phyloP scores from a whole-genome alignment of 768 basidiomycete species.

The Russula olivacea region DNA sequence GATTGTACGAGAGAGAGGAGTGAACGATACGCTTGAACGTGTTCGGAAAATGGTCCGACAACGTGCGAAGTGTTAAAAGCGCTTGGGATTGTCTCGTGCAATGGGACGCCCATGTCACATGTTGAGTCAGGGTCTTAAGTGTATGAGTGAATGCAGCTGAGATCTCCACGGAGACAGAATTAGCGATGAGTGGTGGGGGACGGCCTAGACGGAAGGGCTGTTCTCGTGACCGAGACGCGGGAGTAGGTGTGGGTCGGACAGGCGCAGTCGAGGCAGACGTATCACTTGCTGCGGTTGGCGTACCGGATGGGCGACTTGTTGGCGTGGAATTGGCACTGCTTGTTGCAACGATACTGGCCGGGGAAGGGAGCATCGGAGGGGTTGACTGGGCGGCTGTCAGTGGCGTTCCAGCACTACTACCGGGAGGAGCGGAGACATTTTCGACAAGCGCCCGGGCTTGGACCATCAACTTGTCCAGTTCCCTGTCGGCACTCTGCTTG shows the following conservation, averaged over 20 bases:
- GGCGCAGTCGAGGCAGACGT: conserved; percentile 23
- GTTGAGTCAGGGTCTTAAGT: conserved; percentile 39
- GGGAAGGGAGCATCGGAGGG: conserved; percentile 75
- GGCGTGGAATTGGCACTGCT: conserved; percentile 77
- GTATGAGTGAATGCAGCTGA: conserved; percentile 25
- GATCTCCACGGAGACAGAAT: conserved; percentile 26
- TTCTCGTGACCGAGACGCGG: conserved; percentile 28
- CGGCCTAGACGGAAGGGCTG: conserved; percentile 24
- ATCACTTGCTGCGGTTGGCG: conserved; percentile 40
- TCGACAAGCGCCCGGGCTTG: conserved; percentile 26
- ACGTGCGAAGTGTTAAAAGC: conserved; percentile 55
- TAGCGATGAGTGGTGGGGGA: conserved; percentile 25
- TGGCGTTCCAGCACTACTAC: conserved; percentile 21
- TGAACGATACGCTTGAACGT: conserved; percentile 71
- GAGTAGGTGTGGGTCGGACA: conserved; percentile 27
- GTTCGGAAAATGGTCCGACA: conserved; percentile 66
- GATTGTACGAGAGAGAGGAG: conserved; percentile 52
- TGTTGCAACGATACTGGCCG: conserved; percentile 59
- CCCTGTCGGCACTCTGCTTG: conserved; percentile 27
- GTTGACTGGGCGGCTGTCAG: conserved; percentile 31
- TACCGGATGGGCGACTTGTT: conserved; percentile 51
- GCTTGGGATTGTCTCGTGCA: conserved; percentile 34
- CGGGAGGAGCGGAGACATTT: conserved; percentile 21
- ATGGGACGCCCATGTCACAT: conserved; percentile 34
- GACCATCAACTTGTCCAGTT: conserved; percentile 24